Conservation (phyloP, 495 filamentous ascomycete species). For the Poronia punctata region DNA sequence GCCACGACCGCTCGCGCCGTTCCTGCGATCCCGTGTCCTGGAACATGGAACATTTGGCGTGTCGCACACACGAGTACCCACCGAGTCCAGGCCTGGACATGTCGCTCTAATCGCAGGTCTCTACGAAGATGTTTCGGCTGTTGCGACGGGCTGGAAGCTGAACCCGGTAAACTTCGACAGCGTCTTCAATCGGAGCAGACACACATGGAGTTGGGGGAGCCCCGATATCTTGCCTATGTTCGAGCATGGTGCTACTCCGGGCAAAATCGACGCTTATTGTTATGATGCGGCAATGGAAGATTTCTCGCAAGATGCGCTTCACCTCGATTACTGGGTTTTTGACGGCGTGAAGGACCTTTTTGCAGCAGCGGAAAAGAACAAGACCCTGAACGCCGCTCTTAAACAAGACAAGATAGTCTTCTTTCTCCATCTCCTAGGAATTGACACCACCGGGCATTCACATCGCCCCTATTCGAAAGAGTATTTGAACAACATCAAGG, state of each 20-base stretch:
- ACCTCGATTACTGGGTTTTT: slow-evolving; percentile 93
- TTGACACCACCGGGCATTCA: slow-evolving; percentile 87
- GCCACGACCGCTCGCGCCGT: slow-evolving; percentile 80
- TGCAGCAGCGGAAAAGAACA: slow-evolving; percentile 65
- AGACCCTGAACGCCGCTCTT: slow-evolving; percentile 66
- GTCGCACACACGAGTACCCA: slow-evolving; percentile 95
- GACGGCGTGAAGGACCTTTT: slow-evolving; percentile 86
- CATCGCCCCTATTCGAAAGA: slow-evolving; percentile 91
- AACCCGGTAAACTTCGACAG: slow-evolving; percentile 99
- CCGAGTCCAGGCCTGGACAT: slow-evolving; percentile 94
- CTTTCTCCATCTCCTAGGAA: slow-evolving; percentile 91
- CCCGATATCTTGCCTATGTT: slow-evolving; percentile 99
- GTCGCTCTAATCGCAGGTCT: slow-evolving; percentile 95
- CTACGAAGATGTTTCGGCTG: slow-evolving; percentile 97
- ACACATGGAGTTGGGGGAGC: slow-evolving; percentile 99
- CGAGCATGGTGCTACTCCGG: slow-evolving; percentile 82
- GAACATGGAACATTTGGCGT: slow-evolving; percentile 96
- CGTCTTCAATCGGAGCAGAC: slow-evolving; percentile 91
- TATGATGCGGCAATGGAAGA: slow-evolving; percentile 86
- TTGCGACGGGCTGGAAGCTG: slow-evolving; percentile 96
- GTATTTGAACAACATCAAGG: slow-evolving; percentile 88
- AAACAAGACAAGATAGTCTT: slow-evolving; percentile 85
- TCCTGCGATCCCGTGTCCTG: slow-evolving; percentile 80
- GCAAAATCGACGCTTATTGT: slow-evolving; percentile 72
- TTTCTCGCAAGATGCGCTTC: slow-evolving; percentile 71